Evolutionary conservation across 768 basidiomycete species (phyloP), one percentile per base, ranked within the genome.

Genomic region (Hebeloma cylindrosporum): DNA sequence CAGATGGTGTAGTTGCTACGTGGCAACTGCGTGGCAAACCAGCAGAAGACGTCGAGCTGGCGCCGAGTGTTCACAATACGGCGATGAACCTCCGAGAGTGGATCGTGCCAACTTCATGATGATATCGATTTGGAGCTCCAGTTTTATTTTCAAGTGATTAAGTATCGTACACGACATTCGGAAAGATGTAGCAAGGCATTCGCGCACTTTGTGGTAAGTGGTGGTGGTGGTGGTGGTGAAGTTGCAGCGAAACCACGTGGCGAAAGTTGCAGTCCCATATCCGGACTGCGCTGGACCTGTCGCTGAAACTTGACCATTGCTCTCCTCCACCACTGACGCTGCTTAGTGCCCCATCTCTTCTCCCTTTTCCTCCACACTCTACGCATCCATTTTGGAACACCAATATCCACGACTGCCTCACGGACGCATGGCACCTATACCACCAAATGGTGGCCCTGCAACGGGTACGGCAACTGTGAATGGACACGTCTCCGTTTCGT

Each of bases 171-270:
- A n/a, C 5, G 31, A 13, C 5, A 33, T 5, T 10, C n/a, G 33
- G 9, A 22, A 21, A 27, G 35, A 14, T 16, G 17, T 17, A n/a
- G 32, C 8, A 29, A 38, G 22, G 20, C 4, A 21, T 7, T 10
- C 9, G 33, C 32, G n/a, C n/a, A n/a, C n/a, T n/a, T n/a, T n/a
- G n/a, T 18, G 33, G 3, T 9, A 18, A 6, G 33, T 18, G 22
- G 5, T 27, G 26, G 14, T 3, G 38, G 27, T 40, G 39, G 16
- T 40, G 39, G 39, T 40, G 22, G 39, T 40, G 10, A 16, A 40
- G 10, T 40, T 29, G 39, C 39, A 40, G 28, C 41, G 41, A 41
- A 43, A 53, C 45, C 54, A 56, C 54, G 54, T 56, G 54, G 33
- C 39, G 28, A 30, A 31, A 43, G 45, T 41, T 43, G 45, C 29